Percentiles rank a stretch among this genome's conserved stretches.
Conservation (phyloP, 2,329 filamentous ascomycete genomes). For the Scedosporium apiospermum region DNA sequence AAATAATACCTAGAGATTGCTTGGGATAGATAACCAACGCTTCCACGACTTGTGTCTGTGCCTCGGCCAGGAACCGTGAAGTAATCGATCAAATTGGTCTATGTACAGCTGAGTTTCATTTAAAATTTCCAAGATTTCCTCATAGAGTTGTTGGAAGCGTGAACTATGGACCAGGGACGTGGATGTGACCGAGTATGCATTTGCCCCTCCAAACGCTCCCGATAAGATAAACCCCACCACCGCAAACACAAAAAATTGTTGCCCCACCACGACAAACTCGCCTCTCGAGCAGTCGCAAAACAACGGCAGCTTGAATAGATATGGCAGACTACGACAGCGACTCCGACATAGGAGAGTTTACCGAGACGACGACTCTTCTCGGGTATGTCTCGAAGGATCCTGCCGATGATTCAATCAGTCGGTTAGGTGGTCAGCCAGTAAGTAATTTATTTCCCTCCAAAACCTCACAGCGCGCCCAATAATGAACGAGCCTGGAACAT, state of each 20-base stretch:
- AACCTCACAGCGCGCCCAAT: not conserved
- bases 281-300: conserved; percentile 13
- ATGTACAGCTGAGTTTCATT: no score
- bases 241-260: conserved; percentile 26
- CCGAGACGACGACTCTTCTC: conserved; percentile 78
- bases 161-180: not conserved
- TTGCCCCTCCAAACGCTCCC: not conserved
- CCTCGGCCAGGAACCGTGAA: no score
- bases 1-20: not conserved
- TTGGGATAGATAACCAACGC: not conserved
- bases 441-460: conserved; percentile 19
- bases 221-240: conserved; percentile 22
- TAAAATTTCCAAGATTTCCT: no score
- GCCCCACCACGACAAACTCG: conserved; percentile 23
- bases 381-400: conserved; percentile 78
- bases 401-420: conserved; percentile 75
- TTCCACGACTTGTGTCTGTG: no score
- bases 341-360: conserved; percentile 60
- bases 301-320: conserved; percentile 22
- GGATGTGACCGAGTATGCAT: not conserved
- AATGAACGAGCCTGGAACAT: conserved; percentile 1
- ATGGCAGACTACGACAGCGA: conserved; percentile 80
- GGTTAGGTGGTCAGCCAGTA: conserved; percentile 82
- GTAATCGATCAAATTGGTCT: no score
- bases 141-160: no score